Evolutionary conservation across 805 yeast genomes (phyloP).

Genomic region (Lipomyces orientalis): DNA sequence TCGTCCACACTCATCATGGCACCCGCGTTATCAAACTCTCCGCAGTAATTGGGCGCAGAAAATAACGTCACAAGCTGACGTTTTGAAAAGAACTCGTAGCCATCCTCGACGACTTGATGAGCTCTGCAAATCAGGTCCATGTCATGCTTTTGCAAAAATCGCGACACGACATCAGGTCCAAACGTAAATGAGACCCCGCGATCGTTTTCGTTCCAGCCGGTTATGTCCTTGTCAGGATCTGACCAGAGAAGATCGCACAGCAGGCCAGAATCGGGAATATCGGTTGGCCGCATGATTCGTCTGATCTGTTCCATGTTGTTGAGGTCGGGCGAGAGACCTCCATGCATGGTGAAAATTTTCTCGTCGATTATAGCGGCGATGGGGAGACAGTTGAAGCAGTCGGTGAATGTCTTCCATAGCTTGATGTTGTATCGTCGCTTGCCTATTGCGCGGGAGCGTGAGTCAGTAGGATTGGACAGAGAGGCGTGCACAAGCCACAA

Average conservation of each 20-base stretch:
- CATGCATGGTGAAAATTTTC: constrained; percentile 98
- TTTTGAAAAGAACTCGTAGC: constrained; percentile 95
- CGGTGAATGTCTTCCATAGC: constrained; percentile 98
- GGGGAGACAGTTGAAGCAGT: constrained; percentile 97
- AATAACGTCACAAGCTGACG: constrained; percentile 95
- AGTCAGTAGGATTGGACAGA: neutral
- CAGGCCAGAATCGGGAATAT: constrained; percentile 96
- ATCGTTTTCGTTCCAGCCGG: constrained; percentile 99
- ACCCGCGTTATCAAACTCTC: constrained; percentile 98
- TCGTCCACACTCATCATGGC: constrained; percentile 99
- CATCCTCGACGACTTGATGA: constrained; percentile 99
- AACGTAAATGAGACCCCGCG: constrained; percentile 99
- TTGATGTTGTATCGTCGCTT: constrained; percentile 97
- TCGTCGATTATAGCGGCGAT: constrained; percentile 98
- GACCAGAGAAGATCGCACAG: constrained; percentile 97
- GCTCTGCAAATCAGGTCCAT: constrained; percentile 98
- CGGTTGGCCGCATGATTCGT: constrained; percentile 99
- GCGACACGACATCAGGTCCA: constrained; percentile 98
- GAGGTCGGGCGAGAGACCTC: constrained; percentile 96
- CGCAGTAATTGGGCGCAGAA: constrained; percentile 94
- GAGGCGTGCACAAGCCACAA: neutral
- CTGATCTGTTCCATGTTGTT: constrained; percentile 98
- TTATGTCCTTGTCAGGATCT: constrained; percentile 97
- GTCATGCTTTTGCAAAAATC: constrained; percentile 95
- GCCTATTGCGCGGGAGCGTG: constrained; percentile 24